These are phyloP conservation scores for Chytridium lagenaria DNA, from an alignment of 371 early-diverging fungal species.

Conservation along the genomic window DNA sequence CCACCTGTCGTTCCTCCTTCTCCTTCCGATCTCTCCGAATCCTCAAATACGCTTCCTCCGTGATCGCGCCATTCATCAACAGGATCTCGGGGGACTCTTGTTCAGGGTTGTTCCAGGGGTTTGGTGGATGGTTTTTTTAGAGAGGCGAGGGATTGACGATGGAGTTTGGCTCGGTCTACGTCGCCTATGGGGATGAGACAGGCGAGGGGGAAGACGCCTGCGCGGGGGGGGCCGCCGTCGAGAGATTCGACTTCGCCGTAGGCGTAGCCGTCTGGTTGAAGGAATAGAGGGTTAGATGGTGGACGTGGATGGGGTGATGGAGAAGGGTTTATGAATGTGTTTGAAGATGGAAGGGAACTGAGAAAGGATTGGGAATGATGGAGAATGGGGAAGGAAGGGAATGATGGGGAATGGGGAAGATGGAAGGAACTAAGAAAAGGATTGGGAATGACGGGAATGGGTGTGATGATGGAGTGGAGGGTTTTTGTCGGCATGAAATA, in stretches of 20 bases:
- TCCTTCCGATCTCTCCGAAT: conserved; percentile 31
- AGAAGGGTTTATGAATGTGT: neutral
- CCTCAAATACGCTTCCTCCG: conserved; percentile 30
- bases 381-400: too few species aligned
- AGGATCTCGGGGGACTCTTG: conserved; percentile 39
- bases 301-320: neutral
- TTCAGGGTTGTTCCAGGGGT: neutral
- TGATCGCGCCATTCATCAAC: conserved; percentile 38
- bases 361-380: too few species aligned
- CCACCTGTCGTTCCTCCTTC: conserved; percentile 35
- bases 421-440: too few species aligned
- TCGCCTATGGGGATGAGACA: conserved; percentile 31
- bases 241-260: conserved; percentile 33
- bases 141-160: neutral
- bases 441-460: too few species aligned
- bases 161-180: conserved; percentile 9
- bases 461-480: neutral
- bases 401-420: too few species aligned
- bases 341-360: too few species aligned
- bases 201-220: conserved; percentile 45
- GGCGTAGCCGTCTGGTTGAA: conserved; percentile 37
- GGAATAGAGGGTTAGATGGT: neutral
- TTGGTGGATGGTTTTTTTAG: neutral
- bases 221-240: conserved; percentile 7
- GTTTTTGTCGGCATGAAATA: neutral